Evolutionary conservation across 2,329 filamentous ascomycete species (phyloP).

Genomic region (Clarireedia paspali): DNA sequence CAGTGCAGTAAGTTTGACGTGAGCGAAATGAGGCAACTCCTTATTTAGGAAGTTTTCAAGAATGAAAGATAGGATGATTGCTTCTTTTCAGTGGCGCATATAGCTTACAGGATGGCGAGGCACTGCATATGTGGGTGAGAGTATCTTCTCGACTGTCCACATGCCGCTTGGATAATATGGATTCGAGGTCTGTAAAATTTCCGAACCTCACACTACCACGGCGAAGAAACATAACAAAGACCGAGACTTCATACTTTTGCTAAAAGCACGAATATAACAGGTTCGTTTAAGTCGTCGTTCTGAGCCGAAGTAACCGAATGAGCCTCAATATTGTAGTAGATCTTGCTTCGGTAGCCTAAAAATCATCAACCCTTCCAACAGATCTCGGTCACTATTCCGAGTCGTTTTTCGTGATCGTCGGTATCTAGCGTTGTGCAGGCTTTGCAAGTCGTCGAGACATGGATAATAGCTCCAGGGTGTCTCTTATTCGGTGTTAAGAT

Average conservation of each 20-base stretch:
- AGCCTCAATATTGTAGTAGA: too few species aligned
- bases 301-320: too few species aligned
- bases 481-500: background rate
- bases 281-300: too few species aligned
- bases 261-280: too few species aligned
- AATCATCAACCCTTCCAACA: too few species aligned
- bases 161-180: background rate
- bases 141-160: background rate
- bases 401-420: too few species aligned
- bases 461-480: background rate
- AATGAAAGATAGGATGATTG: background rate
- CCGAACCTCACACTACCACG: background rate
- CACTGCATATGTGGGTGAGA: conserved; percentile 1
- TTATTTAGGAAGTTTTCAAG: too few species aligned
- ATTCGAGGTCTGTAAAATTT: background rate
- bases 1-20: background rate
- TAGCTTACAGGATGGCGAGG: background rate
- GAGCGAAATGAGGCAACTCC: background rate
- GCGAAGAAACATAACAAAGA: background rate
- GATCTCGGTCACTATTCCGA: too few species aligned
- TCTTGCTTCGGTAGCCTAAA: too few species aligned
- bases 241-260: background rate
- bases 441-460: too few species aligned
- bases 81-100: background rate
- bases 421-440: too few species aligned